Conservation (phyloP, 176 grass and related monocot genomes). For the Tuctoria greenei region DNA sequence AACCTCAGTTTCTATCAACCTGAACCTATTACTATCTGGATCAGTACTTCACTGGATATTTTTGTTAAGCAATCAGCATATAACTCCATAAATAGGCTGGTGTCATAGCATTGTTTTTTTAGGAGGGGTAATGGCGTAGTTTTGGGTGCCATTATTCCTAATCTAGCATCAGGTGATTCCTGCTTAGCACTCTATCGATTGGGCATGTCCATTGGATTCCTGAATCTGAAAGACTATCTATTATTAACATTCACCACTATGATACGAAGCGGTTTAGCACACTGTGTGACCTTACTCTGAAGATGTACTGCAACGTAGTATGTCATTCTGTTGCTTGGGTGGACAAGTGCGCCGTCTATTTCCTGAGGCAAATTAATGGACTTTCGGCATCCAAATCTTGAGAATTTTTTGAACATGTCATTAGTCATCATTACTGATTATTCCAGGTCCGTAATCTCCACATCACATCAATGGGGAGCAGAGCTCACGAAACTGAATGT, state of each 20-base stretch:
- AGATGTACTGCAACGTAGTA: too few relatives aligned
- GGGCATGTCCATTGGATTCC: background rate
- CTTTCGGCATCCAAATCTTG: background rate
- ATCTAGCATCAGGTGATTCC: background rate
- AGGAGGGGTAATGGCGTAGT: too few relatives aligned
- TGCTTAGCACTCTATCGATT: constrained; percentile 1
- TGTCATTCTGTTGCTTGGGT: too few relatives aligned
- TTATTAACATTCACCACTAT: too few relatives aligned
- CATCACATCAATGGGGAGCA: constrained; percentile 76
- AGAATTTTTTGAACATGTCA: background rate
- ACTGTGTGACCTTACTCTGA: too few relatives aligned
- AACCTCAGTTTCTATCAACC: too few relatives aligned
- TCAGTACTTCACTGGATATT: background rate
- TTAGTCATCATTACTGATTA: background rate
- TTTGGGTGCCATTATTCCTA: background rate
- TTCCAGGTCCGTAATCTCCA: constrained; percentile 73
- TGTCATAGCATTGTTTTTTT: too few relatives aligned
- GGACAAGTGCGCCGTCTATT: background rate
- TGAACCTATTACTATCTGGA: background rate
- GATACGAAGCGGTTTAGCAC: too few relatives aligned
- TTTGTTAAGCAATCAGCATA: background rate
- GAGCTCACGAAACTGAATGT: constrained; percentile 75
- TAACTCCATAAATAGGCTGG: too few relatives aligned
- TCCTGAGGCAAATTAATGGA: too few relatives aligned
- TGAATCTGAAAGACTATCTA: background rate